Evolutionary conservation across 441 rosid species (phyloP), one percentile per base, ranked within the genome.

Genomic region (Arabidopsis hybrid): DNA sequence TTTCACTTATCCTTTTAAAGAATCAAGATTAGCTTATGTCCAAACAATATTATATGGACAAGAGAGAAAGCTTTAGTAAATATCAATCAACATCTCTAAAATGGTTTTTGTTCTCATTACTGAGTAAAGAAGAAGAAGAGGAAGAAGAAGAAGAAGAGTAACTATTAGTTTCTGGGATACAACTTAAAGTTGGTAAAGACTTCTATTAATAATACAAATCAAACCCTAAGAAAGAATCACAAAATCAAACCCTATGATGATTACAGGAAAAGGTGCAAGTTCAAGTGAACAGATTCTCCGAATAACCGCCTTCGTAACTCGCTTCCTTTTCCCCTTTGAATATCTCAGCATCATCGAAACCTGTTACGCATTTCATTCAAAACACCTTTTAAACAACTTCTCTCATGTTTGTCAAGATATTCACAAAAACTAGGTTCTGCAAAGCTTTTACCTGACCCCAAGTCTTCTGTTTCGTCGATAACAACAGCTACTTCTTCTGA

Each of bases 321-420:
- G 69, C 74, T 71, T 82, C 85, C 13, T 82, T 85, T 32, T 80
- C 90, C 11, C 76, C 79, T 26, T 75, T 78, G 70, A 91, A 90
- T 73, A 95, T 89, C 85, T 95, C 96, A 52, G 58, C 68, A 75
- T 92, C 99, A 69, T 85, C 83, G 42, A 92, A 95, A 14, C 95
- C 97, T 95, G 92, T 82, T 6, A 21, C 80, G 71, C 64, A 51
- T 71, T 36, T 72, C 69, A 45, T 62, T 53, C 38, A 29, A 69
- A 9, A 51, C 8, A 21, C 18, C 40, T 39, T 45, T 65, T 57
- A 34, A 47, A 74, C 29, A 13, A 51, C 43, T 40, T 64, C 47
- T 53, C 36, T 38, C 26, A 17, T 18, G 2, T 64, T 47, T 9
- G 17, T 10, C 26, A 39, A 17, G 36, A 36, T 6, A 21, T 21